Base-by-base conservation (phyloP, 257 asterid species). In the Prunella vulgaris region DNA sequence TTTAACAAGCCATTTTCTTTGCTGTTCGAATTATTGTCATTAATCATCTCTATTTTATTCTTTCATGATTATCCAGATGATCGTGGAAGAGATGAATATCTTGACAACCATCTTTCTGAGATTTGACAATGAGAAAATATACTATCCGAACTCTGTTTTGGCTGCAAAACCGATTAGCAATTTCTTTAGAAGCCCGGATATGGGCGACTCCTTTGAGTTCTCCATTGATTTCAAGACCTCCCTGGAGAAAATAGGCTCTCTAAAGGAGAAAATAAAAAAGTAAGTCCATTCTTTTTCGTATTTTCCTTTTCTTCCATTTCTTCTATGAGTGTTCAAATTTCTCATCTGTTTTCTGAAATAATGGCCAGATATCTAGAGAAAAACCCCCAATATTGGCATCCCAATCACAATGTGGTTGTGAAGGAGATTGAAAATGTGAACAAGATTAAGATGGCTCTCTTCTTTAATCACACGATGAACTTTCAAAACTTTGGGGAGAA, bases 51-150 rank as follows among this genome's bases (percentile, higher is more conserved):
- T 9, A 2, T 20, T 42, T 17, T 40, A n/a, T 48, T 27, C 49
- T 21, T 48, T 27, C 73, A 21, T 37, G 63, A 21, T 66, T 65
- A 25, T 67, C 14, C 85, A 91, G 96, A 80, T 91, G 97, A 71
- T 83, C 15, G 97, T 91, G 40, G 97, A 90, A 63, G 97, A 90
- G 84, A 88, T 90, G 97, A 90, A 90, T 74, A 86, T 90, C 81
- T 77, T 90, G 71, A 78, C 88, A 0, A 88, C 96, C 2, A 85
- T 90, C 25, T 90, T 90, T 69, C 75, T 90, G 79, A 84, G 68
- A 71, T 75, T 12, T 15, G 96, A 90, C 71, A 88, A 90, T 2
- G 89, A 81, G 72, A 92, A 85, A 51, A 76, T 86, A 69, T 92
- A 80, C 74, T 89, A 84, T 69, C 98, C 98, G 10, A 92, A 89